A percentile compares a stretch with the other conserved stretches of the same genome.
Evolutionary conservation across 306 rosid genomes (phyloP).

Genomic region (Myrica gale): DNA sequence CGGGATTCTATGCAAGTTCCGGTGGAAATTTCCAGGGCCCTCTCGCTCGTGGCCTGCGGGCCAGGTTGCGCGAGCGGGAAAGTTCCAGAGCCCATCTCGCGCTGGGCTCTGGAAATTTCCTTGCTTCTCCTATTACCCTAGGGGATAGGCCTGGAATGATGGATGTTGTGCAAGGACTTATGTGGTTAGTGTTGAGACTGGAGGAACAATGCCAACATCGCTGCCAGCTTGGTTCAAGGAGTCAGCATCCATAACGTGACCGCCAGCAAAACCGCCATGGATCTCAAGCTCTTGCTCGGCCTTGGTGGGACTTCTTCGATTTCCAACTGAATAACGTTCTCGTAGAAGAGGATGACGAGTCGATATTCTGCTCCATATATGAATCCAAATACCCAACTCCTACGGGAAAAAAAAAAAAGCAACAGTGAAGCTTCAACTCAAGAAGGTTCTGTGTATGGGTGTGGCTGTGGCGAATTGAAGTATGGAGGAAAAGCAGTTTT

Average conservation of each 20-base stretch:
- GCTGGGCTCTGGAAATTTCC: too few species aligned
- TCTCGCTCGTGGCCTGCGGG: too few species aligned
- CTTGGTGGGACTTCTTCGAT: constrained; percentile 36
- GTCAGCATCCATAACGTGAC: constrained; percentile 16
- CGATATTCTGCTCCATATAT: constrained; percentile 23
- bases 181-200: constrained; percentile 35
- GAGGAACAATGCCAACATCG: constrained; percentile 24
- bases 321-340: constrained; percentile 15
- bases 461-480: constrained; percentile 77
- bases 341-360: constrained; percentile 10
- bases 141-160: too few species aligned
- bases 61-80: too few species aligned
- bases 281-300: constrained; percentile 16
- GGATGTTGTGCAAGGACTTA: too few species aligned
- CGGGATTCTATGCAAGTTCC: too few species aligned
- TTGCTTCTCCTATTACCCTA: too few species aligned
- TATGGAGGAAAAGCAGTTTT: constrained; percentile 92
- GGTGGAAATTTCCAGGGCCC: too few species aligned
- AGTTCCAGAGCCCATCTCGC: too few species aligned
- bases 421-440: constrained; percentile 73
- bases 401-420: constrained; percentile 38
- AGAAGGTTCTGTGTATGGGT: constrained; percentile 90
- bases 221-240: constrained; percentile 31
- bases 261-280: constrained; percentile 13
- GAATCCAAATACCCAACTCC: constrained; percentile 6